Base-by-base conservation (phyloP, 345 rosid species). In the Aquilaria malaccensis region DNA sequence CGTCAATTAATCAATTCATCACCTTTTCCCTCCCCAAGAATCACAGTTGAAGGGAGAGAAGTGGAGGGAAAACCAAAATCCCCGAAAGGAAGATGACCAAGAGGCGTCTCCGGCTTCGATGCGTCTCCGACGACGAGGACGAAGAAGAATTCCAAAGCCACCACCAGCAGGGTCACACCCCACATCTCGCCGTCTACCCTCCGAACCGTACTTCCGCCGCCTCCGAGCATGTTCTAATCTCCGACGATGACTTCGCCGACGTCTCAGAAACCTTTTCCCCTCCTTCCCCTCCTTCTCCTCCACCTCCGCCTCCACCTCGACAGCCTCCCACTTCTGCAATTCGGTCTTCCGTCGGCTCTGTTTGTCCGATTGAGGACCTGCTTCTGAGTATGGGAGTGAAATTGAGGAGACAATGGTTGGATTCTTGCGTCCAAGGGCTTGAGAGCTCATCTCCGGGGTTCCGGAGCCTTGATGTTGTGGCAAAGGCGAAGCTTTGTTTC, bases 401-500 rank as follows among this genome's bases (percentile, higher is more conserved):
- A 63, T 58, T 87, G 59, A 87, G 74, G 76, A 74, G 77, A 55
- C 86, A 74, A 15, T 94, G 97, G 99, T 69, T 89, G 53, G 70
- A 75, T 13, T 77, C 82, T 67, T 82, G 91, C 73, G 65, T 87
- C 46, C 52, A 68, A n/a, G 68, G 73, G 2, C 84, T 87, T 7
- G 73, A 77, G 70, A 64, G 47, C 54, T 86, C 90, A 6, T 69
- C 74, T 53, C 77, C 74, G 13, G 63, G 66, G 30, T 84, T 82
- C 56, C 62, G 65, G 10, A 22, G 55, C 64, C 77, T 80, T 32
- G 87, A 81, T 41, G 79, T 69, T 7, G 65, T 71, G 3, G 77
- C 72, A 9, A 83, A 79, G 66, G 89, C 97, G n/a, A 86, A 85
- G 82, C 86, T 83, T 55, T 94, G 96, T 66, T 86, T 88, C 49